Conservation (phyloP, 768 basidiomycete genomes). For the Mycena capillaripes region DNA sequence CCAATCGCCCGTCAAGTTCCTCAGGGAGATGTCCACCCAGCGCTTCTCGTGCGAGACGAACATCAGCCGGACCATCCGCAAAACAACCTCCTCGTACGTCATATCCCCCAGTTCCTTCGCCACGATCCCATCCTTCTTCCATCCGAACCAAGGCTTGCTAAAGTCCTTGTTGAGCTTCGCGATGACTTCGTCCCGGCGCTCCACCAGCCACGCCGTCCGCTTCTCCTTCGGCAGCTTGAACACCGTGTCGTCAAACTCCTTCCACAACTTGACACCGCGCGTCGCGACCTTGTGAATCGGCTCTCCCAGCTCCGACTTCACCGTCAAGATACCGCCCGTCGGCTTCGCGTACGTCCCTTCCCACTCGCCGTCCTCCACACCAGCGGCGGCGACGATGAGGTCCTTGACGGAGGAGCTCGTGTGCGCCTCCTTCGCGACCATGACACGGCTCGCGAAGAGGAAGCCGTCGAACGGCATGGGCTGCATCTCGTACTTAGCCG, state of each 20-base stretch:
- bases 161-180: conserved; percentile 95
- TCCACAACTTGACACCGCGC: conserved; percentile 97
- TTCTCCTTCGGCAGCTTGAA: conserved; percentile 98
- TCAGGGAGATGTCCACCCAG: conserved; percentile 93
- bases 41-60: conserved; percentile 92
- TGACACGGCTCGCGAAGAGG: conserved; percentile 95
- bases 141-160: conserved; percentile 96
- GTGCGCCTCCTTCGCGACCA: conserved; percentile 99
- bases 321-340: conserved; percentile 96
- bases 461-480: conserved; percentile 99
- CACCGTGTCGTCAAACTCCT: conserved; percentile 97
- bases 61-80: conserved; percentile 95
- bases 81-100: conserved; percentile 97
- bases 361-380: conserved; percentile 92
- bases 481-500: conserved; percentile 84
- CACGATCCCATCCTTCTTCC: conserved; percentile 92
- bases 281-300: conserved; percentile 99
- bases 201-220: conserved; percentile 87
- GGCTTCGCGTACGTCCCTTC: conserved; percentile 95
- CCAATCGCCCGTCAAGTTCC: conserved; percentile 98
- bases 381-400: conserved; percentile 93
- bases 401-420: conserved; percentile 96
- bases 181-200: conserved; percentile 92
- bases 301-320: conserved; percentile 97
- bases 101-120: conserved; percentile 93